Percentiles rank a stretch among this genome's conserved stretches.
phyloP scores from a whole-genome alignment of 768 basidiomycete species.

The Tricholoma bakamatsutake region DNA sequence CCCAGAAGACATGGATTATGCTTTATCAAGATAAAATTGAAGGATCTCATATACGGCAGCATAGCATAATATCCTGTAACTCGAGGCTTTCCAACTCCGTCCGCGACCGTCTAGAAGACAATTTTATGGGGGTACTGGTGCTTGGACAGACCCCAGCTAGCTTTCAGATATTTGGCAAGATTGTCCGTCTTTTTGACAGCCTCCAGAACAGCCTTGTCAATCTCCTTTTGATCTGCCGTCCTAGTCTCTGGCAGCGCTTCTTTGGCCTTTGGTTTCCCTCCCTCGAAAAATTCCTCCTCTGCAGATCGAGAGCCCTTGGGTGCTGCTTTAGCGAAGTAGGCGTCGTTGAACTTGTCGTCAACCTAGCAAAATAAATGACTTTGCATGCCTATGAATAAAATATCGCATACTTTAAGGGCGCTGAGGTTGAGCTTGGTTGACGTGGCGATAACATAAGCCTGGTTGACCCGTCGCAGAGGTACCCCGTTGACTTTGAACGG shows the following conservation, averaged over 20 bases:
- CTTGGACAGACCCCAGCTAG: conserved; percentile 92
- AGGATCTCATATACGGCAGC: conserved; percentile 28
- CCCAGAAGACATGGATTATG: conserved; percentile 14
- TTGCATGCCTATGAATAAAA: background rate
- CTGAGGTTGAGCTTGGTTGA: conserved; percentile 87
- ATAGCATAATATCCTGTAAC: conserved; percentile 27
- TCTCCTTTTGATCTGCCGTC: conserved; percentile 84
- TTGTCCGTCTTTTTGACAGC: conserved; percentile 88
- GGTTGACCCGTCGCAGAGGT: conserved; percentile 94
- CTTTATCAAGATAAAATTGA: conserved; percentile 24
- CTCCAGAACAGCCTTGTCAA: conserved; percentile 74
- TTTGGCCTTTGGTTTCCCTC: conserved; percentile 88
- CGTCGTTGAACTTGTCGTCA: conserved; percentile 87
- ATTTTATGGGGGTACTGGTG: conserved; percentile 96
- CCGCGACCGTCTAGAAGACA: conserved; percentile 58
- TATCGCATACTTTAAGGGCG: conserved; percentile 57
- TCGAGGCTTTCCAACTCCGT: conserved; percentile 6
- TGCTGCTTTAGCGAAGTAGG: conserved; percentile 84
- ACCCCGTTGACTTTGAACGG: conserved; percentile 99
- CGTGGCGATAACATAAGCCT: conserved; percentile 98
- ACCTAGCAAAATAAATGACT: conserved; percentile 39
- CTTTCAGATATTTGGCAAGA: conserved; percentile 88
- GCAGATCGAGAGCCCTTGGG: conserved; percentile 69
- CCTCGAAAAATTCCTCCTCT: conserved; percentile 96
- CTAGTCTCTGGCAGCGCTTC: conserved; percentile 82